Evolutionary conservation across 345 rosid species (phyloP).

Genomic region (Linum lewisii): DNA sequence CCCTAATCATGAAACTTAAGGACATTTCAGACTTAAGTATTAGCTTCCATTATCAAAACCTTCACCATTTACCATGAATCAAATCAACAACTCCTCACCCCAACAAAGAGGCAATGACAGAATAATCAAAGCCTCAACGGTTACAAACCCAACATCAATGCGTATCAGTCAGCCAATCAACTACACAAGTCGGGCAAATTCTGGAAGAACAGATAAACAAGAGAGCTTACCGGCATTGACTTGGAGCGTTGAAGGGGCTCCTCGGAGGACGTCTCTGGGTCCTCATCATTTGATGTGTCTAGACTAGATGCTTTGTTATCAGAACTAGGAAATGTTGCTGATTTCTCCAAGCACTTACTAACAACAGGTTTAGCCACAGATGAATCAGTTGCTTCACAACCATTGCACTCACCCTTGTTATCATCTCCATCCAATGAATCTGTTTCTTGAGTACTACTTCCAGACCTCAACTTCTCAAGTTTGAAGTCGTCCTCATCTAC

Average conservation of each 20-base stretch:
- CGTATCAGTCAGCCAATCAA: too few relatives aligned
- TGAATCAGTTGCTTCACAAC: conserved; percentile 18
- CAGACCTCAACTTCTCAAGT: conserved; percentile 9
- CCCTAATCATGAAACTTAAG: conserved; percentile 11
- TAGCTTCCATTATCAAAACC: not conserved
- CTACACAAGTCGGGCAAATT: too few relatives aligned
- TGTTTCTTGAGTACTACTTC: conserved; percentile 20
- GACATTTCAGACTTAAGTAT: too few relatives aligned
- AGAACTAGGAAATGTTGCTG: conserved; percentile 19
- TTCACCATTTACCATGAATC: not conserved
- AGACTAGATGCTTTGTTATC: conserved; percentile 14
- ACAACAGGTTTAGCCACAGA: conserved; percentile 9
- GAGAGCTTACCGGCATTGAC: conserved; percentile 31
- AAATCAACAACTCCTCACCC: too few relatives aligned
- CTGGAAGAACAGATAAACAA: not conserved
- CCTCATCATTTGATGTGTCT: conserved; percentile 29
- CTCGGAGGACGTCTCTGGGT: conserved; percentile 24
- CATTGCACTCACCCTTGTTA: conserved; percentile 26
- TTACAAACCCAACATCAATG: too few relatives aligned
- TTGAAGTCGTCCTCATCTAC: conserved; percentile 30
- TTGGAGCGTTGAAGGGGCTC: conserved; percentile 13
- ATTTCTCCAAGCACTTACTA: conserved; percentile 20
- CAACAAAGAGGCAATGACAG: not conserved
- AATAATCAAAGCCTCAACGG: too few relatives aligned
- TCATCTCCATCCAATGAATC: conserved; percentile 28